Evolutionary conservation across 345 rosid species (phyloP).

Genomic region (Eutrema yunnanense): DNA sequence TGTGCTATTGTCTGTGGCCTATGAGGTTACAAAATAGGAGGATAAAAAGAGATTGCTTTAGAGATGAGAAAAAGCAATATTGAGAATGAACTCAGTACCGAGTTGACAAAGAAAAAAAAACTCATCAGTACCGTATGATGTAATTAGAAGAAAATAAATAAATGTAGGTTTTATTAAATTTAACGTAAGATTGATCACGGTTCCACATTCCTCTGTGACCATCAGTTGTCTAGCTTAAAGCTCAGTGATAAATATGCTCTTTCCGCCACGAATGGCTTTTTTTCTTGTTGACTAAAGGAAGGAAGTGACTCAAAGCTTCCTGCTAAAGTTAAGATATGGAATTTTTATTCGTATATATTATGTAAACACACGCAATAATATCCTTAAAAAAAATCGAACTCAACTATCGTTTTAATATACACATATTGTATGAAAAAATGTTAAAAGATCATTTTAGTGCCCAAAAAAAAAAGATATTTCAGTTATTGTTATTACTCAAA

Average conservation of each 20-base stretch:
- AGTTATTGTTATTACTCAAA: not conserved
- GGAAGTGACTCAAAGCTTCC: slow-evolving; percentile 28
- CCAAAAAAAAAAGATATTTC: not conserved
- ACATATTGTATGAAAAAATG: not conserved
- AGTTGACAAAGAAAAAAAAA: no score
- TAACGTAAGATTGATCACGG: not conserved
- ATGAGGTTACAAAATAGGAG: not conserved
- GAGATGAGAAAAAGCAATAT: not conserved
- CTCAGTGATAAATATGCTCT: slow-evolving; percentile 22
- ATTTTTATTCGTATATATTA: not conserved
- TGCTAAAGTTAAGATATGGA: slow-evolving; percentile 8
- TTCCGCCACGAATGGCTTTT: slow-evolving; percentile 31
- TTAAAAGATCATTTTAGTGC: not conserved
- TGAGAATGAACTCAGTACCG: no score
- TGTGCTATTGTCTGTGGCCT: not conserved
- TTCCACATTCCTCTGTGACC: slow-evolving; percentile 1
- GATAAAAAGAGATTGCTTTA: not conserved
- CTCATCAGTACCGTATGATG: no score
- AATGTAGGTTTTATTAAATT: not conserved
- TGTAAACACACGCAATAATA: not conserved
- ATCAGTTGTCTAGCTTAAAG: slow-evolving; percentile 16
- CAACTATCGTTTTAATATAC: not conserved
- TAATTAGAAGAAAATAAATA: not conserved
- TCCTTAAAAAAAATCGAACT: not conserved
- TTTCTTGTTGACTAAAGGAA: slow-evolving; percentile 29